These are phyloP conservation scores for Solanum ossicruentum DNA, from an alignment of 257 asterid genomes.

Conservation along the genomic window DNA sequence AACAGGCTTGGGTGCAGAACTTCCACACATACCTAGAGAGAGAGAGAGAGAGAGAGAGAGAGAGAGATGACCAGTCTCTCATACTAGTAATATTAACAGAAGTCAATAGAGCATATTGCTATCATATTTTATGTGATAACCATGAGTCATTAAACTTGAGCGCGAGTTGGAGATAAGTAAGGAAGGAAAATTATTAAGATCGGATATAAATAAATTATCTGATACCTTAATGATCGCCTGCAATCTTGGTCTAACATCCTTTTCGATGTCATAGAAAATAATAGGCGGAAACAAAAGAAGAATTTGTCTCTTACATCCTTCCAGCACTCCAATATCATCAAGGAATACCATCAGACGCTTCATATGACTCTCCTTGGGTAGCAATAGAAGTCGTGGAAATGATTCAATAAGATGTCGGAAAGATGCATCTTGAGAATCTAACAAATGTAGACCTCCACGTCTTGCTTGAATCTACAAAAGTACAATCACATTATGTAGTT, in stretches of 20 bases:
- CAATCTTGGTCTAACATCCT: slow-evolving; percentile 61
- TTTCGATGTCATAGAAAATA: slow-evolving; percentile 45
- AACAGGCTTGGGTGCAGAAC: not conserved
- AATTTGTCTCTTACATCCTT: slow-evolving; percentile 26
- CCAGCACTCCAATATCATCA: slow-evolving; percentile 58
- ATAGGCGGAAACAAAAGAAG: slow-evolving; percentile 71
- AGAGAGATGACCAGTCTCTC: not conserved
- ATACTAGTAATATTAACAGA: not conserved
- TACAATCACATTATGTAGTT: not conserved
- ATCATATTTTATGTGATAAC: not conserved
- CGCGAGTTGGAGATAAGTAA: not conserved
- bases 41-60: not conserved
- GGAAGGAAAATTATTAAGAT: not conserved
- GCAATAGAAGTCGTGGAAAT: slow-evolving; percentile 64
- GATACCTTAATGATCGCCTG: slow-evolving; percentile 48
- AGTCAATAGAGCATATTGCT: not conserved
- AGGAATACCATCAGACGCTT: slow-evolving; percentile 47
- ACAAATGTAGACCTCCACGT: slow-evolving; percentile 77
- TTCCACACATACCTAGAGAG: not conserved
- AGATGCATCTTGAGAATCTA: slow-evolving; percentile 50
- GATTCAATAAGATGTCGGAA: slow-evolving; percentile 71
- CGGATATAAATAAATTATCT: not conserved
- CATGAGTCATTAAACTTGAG: not conserved
- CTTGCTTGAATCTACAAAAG: slow-evolving; percentile 67
- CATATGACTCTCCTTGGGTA: slow-evolving; percentile 47